These are phyloP conservation scores for Nothophaeocryptopus gaeumannii DNA, from an alignment of 2,329 filamentous ascomycete genomes.

Conservation along the genomic window DNA sequence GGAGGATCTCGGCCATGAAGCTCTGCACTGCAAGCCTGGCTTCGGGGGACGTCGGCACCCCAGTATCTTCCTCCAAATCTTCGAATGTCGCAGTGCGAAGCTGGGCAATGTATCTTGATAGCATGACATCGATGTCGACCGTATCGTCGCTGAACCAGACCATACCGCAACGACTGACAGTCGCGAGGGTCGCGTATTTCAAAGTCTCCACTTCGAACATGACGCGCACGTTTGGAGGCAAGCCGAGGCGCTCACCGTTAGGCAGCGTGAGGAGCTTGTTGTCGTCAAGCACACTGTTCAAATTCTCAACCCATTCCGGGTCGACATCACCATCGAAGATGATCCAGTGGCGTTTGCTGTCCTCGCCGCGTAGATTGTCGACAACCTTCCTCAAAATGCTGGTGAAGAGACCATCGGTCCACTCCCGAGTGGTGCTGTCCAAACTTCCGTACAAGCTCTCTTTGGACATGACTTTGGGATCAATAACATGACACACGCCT, in stretches of 20 bases:
- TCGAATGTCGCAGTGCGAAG: conserved; percentile 84
- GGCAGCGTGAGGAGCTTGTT: conserved; percentile 97
- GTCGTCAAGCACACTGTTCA: conserved; percentile 99
- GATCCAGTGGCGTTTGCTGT: conserved; percentile 97
- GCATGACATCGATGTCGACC: conserved; percentile 88
- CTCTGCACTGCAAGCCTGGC: conserved; percentile 70
- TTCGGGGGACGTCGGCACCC: conserved; percentile 58
- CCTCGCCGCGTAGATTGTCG: conserved; percentile 95
- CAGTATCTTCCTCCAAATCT: conserved; percentile 89
- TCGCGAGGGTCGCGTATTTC: conserved; percentile 95
- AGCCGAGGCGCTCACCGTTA: conserved; percentile 94
- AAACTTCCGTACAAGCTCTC: conserved; percentile 94
- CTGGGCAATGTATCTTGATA: conserved; percentile 82
- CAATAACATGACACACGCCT: conserved; percentile 94
- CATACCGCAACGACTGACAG: conserved; percentile 99
- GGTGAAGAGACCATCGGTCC: conserved; percentile 98
- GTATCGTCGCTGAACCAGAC: conserved; percentile 99
- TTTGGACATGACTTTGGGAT: conserved; percentile 99
- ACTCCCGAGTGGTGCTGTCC: conserved; percentile 94
- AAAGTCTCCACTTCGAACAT: conserved; percentile 99
- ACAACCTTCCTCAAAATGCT: conserved; percentile 98
- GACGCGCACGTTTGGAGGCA: conserved; percentile 92
- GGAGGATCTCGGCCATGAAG: conserved; percentile 75
- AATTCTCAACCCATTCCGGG: conserved; percentile 98
- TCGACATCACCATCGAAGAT: conserved; percentile 99